phyloP scores from a whole-genome alignment of 352 stramenopile genomes.

The Globisporangium abappressorium region DNA sequence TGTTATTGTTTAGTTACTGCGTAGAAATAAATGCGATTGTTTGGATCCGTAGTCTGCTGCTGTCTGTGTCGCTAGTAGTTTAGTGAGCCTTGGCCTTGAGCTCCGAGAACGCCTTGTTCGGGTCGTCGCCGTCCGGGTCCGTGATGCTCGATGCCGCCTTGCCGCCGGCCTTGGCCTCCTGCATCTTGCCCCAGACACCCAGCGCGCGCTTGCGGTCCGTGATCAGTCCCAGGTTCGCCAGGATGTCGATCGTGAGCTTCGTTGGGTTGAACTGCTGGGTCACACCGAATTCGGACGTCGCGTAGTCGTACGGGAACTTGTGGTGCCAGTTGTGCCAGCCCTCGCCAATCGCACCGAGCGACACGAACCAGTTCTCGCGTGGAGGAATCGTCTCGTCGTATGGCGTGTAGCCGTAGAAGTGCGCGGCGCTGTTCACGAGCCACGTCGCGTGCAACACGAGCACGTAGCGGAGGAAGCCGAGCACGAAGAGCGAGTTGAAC shows the following conservation, averaged over 20 bases:
- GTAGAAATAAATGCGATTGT: constrained; percentile 2
- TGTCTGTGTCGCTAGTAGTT: neutral
- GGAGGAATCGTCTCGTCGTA: constrained; percentile 95
- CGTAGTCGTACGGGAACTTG: constrained; percentile 99
- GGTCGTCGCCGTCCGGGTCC: constrained; percentile 55
- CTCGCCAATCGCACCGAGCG: constrained; percentile 94
- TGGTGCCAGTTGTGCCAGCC: constrained; percentile 99
- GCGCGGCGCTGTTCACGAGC: constrained; percentile 97
- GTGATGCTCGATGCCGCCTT: no score
- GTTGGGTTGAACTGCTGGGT: constrained; percentile 97
- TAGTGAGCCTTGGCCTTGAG: constrained; percentile 38
- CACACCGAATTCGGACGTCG: constrained; percentile 96
- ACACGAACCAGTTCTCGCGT: constrained; percentile 97
- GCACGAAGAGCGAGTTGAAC: constrained; percentile 95
- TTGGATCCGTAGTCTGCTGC: neutral
- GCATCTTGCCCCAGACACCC: constrained; percentile 93
- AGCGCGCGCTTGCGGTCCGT: constrained; percentile 93
- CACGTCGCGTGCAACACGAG: constrained; percentile 96
- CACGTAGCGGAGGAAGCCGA: constrained; percentile 93
- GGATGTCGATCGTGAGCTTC: constrained; percentile 96
- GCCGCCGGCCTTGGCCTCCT: constrained; percentile 34
- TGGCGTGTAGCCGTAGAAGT: constrained; percentile 97
- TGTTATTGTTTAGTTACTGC: constrained; percentile 2
- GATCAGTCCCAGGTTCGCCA: constrained; percentile 90
- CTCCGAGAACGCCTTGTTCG: constrained; percentile 48